phyloP scores from a whole-genome alignment of 495 filamentous ascomycete species.

The Aspergillus funiculosus region DNA sequence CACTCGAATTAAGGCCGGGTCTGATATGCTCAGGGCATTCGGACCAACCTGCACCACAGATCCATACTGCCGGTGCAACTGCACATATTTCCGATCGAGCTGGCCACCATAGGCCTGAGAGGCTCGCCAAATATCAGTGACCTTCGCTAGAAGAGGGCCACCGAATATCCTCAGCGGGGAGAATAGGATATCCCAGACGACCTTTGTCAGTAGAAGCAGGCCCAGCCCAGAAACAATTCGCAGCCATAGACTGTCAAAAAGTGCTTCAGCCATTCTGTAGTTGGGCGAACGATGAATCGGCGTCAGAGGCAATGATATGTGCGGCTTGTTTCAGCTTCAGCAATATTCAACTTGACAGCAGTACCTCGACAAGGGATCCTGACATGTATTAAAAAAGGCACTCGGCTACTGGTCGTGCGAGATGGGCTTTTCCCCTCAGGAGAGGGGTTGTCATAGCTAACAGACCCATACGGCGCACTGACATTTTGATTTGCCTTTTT shows the following conservation, averaged over 20 bases:
- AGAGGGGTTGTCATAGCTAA: background rate
- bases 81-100: slow-evolving; percentile 23
- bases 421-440: background rate
- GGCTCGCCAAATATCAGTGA: slow-evolving; percentile 29
- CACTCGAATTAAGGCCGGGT: slow-evolving; percentile 28
- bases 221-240: slow-evolving; percentile 3
- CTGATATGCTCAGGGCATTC: slow-evolving; percentile 32
- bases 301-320: background rate
- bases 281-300: background rate
- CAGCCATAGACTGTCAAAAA: slow-evolving; percentile 3
- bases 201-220: slow-evolving; percentile 3
- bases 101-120: slow-evolving; percentile 23
- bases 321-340: slow-evolving; percentile 1
- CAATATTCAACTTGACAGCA: background rate
- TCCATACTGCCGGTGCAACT: slow-evolving; percentile 33
- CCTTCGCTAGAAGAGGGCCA: slow-evolving; percentile 20
- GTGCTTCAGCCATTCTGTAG: slow-evolving; percentile 4
- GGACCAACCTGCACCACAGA: slow-evolving; percentile 33
- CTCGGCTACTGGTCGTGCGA: background rate
- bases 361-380: background rate
- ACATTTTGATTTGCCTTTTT: background rate
- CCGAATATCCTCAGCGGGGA: slow-evolving; percentile 26
- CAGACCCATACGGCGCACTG: background rate
- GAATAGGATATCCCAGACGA: slow-evolving; percentile 21
- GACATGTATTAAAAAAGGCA: slow-evolving; percentile 2